phyloP scores from a whole-genome alignment of 2,329 filamentous ascomycete species.

The Westerdykella aurantiaca region DNA sequence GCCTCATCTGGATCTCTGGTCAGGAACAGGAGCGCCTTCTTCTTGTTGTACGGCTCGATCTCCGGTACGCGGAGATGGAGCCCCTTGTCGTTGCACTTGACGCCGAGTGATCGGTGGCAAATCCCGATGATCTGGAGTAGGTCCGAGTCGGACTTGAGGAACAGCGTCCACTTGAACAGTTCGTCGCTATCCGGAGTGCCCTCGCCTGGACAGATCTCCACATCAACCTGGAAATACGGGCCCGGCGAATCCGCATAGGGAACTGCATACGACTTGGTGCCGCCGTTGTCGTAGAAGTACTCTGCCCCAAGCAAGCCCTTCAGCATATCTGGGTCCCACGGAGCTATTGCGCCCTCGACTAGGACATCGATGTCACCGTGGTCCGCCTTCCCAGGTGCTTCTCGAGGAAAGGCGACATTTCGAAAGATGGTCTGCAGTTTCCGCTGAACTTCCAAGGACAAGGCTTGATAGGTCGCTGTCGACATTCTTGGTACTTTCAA shows the following conservation, averaged over 20 bases:
- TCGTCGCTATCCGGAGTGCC: constrained; percentile 20
- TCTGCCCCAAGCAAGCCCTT: constrained; percentile 44
- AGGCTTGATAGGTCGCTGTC: constrained; percentile 49
- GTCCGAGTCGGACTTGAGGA: constrained; percentile 69
- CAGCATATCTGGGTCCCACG: constrained; percentile 23
- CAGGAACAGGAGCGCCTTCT: constrained; percentile 55
- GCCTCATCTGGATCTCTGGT: constrained; percentile 52
- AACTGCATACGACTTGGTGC: constrained; percentile 47
- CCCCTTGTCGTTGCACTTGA: constrained; percentile 59
- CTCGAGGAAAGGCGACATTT: constrained; percentile 56
- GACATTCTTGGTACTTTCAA: constrained; percentile 63
- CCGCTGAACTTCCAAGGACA: constrained; percentile 44
- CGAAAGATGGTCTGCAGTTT: constrained; percentile 50
- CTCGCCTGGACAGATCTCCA: constrained; percentile 49
- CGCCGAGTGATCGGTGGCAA: constrained; percentile 58
- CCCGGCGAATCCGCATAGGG: constrained; percentile 25
- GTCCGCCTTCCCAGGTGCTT: constrained; percentile 62
- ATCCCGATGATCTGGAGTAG: constrained; percentile 61
- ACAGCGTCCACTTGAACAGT: constrained; percentile 56
- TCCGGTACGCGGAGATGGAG: constrained; percentile 62
- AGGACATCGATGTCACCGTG: constrained; percentile 72
- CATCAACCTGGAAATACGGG: constrained; percentile 63
- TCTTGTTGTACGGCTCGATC: constrained; percentile 56
- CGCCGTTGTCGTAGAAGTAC: constrained; percentile 14
- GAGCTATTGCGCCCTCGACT: constrained; percentile 36